These are phyloP conservation scores for Hymenoscyphus scutula DNA, from an alignment of 2,329 filamentous ascomycete species.

Conservation along the genomic window DNA sequence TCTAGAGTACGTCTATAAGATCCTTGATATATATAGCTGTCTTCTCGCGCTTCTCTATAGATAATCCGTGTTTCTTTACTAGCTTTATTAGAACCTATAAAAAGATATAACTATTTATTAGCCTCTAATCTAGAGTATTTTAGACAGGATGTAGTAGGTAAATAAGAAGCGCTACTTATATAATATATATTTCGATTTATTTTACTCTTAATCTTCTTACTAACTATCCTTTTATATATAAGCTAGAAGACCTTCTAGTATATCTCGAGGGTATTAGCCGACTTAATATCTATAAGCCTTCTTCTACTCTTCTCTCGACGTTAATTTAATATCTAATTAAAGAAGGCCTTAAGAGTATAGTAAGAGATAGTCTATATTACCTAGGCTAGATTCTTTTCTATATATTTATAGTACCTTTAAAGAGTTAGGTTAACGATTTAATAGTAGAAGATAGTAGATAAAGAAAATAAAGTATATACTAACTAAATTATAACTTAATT, in stretches of 20 bases:
- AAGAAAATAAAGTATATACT: too few species aligned
- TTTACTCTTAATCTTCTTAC: slow-evolving; percentile 25
- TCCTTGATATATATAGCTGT: too few species aligned
- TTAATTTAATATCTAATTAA: slow-evolving; percentile 10
- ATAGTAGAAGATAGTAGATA: too few species aligned
- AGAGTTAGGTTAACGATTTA: too few species aligned
- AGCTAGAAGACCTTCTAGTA: too few species aligned
- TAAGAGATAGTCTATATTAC: slow-evolving; percentile 7
- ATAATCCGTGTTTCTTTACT: slow-evolving; percentile 27
- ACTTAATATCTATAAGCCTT: slow-evolving; percentile 16
- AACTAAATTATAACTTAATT: too few species aligned
- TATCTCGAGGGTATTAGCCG: slow-evolving; percentile 28
- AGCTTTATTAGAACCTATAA: slow-evolving; percentile 30
- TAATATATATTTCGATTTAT: slow-evolving; percentile 23
- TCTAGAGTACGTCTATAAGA: slow-evolving; percentile 22
- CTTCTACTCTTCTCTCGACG: slow-evolving; percentile 10
- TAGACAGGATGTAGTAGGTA: slow-evolving; percentile 12
- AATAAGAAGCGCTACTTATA: slow-evolving; percentile 21
- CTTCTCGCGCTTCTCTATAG: slow-evolving; percentile 10
- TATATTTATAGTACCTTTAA: too few species aligned
- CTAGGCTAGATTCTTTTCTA: too few species aligned
- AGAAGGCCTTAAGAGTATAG: slow-evolving; percentile 10
- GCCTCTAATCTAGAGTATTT: too few species aligned
- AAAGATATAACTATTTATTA: slow-evolving; percentile 10
- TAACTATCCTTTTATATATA: slow-evolving; percentile 27